phyloP scores from a whole-genome alignment of 1,139 yeast species.

The Yamadazyma songkhlaensis region DNA sequence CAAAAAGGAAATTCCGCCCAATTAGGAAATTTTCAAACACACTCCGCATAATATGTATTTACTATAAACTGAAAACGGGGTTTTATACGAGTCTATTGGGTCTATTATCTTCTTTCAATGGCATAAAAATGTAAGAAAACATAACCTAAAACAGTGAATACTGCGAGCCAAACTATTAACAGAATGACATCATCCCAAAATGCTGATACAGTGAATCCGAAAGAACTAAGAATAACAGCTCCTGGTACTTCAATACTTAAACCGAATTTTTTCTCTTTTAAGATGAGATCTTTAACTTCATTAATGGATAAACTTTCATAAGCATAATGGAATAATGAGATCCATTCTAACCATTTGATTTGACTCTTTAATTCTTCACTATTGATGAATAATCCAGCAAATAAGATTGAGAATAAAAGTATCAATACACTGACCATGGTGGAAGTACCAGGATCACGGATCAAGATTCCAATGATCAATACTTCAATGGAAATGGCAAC shows the following conservation, averaged over 20 bases:
- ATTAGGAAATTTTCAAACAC: not conserved
- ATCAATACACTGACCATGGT: conserved; percentile 84
- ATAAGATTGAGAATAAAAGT: conserved; percentile 76
- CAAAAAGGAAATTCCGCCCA: not conserved
- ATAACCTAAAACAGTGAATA: conserved; percentile 69
- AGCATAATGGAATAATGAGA: conserved; percentile 92
- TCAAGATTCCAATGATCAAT: conserved; percentile 78
- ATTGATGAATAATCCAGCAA: conserved; percentile 91
- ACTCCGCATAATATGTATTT: too few relatives aligned
- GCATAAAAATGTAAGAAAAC: conserved; percentile 69
- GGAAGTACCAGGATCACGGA: conserved; percentile 91
- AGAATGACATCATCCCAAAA: conserved; percentile 61
- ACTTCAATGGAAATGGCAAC: conserved; percentile 83
- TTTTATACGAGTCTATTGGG: too few relatives aligned
- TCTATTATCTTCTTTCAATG: conserved; percentile 64
- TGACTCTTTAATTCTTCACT: conserved; percentile 70
- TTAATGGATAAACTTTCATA: conserved; percentile 90
- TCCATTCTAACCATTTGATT: conserved; percentile 75
- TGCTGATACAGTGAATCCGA: conserved; percentile 86
- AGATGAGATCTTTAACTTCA: conserved; percentile 84
- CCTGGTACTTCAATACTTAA: conserved; percentile 97
- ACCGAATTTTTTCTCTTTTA: conserved; percentile 88
- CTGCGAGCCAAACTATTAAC: conserved; percentile 45
- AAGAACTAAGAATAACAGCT: conserved; percentile 90
- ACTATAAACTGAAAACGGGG: too few relatives aligned